Percentiles rank a stretch among this genome's conserved stretches.
Conservation (phyloP, 352 stramenopile genomes). For the Phytophthora vignae region DNA sequence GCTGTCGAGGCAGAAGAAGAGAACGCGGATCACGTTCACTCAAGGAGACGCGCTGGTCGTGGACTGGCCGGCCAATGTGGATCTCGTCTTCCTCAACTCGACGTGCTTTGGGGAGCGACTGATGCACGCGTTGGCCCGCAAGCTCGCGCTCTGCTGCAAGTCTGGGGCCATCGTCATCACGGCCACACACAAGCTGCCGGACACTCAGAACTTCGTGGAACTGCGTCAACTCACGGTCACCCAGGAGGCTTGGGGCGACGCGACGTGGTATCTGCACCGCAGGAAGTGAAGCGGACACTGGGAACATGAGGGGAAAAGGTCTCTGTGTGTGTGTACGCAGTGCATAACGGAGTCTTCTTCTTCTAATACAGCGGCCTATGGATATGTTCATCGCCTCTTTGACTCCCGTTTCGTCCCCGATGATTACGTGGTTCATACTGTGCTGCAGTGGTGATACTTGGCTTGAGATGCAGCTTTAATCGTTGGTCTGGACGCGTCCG, state of each 20-base stretch:
- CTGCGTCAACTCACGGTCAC: slow-evolving; percentile 53
- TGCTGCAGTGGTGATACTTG: slow-evolving; percentile 15
- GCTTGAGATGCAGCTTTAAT: slow-evolving; percentile 18
- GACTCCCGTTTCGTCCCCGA: slow-evolving; percentile 17
- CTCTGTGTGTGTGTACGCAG: slow-evolving; percentile 7
- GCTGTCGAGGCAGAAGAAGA: slow-evolving; percentile 71
- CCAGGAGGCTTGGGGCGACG: slow-evolving; percentile 67
- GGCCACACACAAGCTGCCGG: slow-evolving; percentile 59
- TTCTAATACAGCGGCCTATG: slow-evolving; percentile 40
- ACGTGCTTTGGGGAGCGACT: slow-evolving; percentile 87
- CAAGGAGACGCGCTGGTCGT: slow-evolving; percentile 70
- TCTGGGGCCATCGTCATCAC: slow-evolving; percentile 66
- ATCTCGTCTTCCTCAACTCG: slow-evolving; percentile 91
- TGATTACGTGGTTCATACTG: slow-evolving; percentile 30
- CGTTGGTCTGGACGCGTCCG: slow-evolving; percentile 40
- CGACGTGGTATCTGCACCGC: slow-evolving; percentile 65
- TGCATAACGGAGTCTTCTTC: slow-evolving; percentile 24
- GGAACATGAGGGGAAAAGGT: slow-evolving; percentile 10
- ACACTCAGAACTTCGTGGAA: slow-evolving; percentile 55
- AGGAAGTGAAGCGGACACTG: slow-evolving; percentile 37
- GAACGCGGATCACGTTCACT: slow-evolving; percentile 75
- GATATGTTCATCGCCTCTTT: slow-evolving; percentile 25
- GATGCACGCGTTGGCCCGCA: slow-evolving; percentile 60
- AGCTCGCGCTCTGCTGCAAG: slow-evolving; percentile 60
- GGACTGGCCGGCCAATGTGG: slow-evolving; percentile 72